phyloP scores from a whole-genome alignment of 306 rosid genomes.

The Lagenaria siceraria region DNA sequence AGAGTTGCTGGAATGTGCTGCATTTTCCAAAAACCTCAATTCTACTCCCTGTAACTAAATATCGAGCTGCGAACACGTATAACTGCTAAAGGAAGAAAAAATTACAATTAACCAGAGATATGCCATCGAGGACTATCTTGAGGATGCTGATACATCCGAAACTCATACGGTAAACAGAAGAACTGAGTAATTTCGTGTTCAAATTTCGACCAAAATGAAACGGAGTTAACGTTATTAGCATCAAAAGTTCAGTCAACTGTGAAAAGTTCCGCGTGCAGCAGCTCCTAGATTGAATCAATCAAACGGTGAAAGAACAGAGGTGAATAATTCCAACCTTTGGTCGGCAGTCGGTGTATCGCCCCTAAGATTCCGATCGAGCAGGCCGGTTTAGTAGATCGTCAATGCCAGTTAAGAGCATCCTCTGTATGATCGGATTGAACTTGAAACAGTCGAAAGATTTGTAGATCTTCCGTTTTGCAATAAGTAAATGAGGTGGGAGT shows the following conservation, averaged over 20 bases:
- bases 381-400: neutral
- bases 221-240: neutral
- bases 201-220: neutral
- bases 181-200: neutral
- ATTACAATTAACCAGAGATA: neutral
- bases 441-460: neutral
- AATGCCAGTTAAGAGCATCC: neutral
- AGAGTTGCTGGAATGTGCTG: constrained; percentile 42
- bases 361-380: neutral
- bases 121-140: neutral
- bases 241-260: neutral
- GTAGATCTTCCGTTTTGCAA: neutral
- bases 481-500: neutral
- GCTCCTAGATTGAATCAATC: neutral
- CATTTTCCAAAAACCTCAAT: constrained; percentile 37
- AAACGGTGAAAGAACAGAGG: neutral
- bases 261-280: neutral
- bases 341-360: neutral
- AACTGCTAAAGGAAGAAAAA: neutral
- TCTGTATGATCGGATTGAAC: neutral
- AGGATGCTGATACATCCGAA: neutral
- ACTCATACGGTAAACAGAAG: neutral
- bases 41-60: constrained; percentile 11
- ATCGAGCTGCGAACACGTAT: neutral
- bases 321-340: neutral